phyloP scores from a whole-genome alignment of 148 eudicot species.

The Selenicereus undatus region DNA sequence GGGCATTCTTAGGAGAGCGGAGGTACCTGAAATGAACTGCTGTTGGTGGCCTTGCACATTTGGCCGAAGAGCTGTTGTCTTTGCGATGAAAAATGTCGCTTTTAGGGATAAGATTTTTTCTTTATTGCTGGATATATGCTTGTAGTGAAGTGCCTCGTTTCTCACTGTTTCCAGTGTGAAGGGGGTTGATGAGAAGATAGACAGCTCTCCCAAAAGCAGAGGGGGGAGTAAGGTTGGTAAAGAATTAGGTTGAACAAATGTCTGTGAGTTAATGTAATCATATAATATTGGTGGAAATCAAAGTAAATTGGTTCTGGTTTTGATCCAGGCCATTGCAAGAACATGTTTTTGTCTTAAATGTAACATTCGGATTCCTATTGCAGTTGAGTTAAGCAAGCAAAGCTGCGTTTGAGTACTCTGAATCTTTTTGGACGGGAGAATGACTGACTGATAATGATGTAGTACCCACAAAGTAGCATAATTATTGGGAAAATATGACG shows the following conservation, averaged over 20 bases:
- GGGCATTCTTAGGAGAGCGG: conserved; percentile 5
- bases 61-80: not conserved
- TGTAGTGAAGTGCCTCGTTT: conserved; percentile 9
- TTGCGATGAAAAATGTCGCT: conserved; percentile 8
- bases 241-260: not conserved
- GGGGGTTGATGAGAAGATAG: not conserved
- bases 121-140: conserved; percentile 3
- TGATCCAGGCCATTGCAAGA: not conserved
- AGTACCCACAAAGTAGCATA: no score
- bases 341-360: no score
- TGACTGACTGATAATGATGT: no score
- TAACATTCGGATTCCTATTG: no score
- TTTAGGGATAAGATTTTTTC: conserved; percentile 20
- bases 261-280: not conserved
- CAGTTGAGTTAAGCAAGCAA: no score
- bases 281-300: not conserved
- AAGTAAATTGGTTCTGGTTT: not conserved
- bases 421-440: no score
- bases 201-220: not conserved
- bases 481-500: no score
- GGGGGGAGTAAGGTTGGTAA: not conserved
- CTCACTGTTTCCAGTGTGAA: not conserved
- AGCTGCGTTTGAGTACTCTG: no score
- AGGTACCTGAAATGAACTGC: not conserved
- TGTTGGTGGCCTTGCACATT: not conserved